These are phyloP conservation scores for Leccinum arenicola DNA, from an alignment of 768 basidiomycete species.

Conservation along the genomic window DNA sequence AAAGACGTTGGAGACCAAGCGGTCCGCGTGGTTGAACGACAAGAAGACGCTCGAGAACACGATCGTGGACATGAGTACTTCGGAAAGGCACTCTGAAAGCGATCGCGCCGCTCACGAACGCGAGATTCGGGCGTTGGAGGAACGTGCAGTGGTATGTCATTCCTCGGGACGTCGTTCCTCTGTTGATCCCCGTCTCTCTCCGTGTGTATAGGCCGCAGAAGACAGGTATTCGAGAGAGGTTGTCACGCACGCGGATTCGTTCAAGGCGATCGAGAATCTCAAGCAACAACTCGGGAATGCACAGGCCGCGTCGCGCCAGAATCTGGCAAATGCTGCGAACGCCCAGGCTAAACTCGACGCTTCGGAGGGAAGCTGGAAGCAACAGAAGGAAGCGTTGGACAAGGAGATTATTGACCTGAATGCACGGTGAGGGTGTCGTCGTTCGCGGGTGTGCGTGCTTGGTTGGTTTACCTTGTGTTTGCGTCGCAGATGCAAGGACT, in stretches of 20 bases:
- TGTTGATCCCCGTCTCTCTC: background rate
- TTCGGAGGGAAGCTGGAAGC: constrained; percentile 77
- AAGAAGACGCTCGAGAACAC: constrained; percentile 81
- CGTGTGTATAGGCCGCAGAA: constrained; percentile 56
- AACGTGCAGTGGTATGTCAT: constrained; percentile 58
- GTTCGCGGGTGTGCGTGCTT: background rate
- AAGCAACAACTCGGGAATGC: constrained; percentile 57
- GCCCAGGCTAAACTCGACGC: constrained; percentile 68
- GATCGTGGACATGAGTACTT: constrained; percentile 75
- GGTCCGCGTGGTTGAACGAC: constrained; percentile 68
- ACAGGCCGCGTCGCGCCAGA: constrained; percentile 56
- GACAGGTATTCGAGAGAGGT: constrained; percentile 79
- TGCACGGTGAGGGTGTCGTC: constrained; percentile 47
- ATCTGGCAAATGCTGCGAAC: constrained; percentile 62
- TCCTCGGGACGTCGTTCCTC: background rate
- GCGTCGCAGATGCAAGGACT: constrained; percentile 59
- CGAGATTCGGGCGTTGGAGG: constrained; percentile 64
- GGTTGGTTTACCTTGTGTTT: background rate
- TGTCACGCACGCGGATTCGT: constrained; percentile 81
- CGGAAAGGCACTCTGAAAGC: constrained; percentile 64
- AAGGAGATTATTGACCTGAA: constrained; percentile 76
- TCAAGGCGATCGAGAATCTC: constrained; percentile 65
- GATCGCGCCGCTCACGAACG: constrained; percentile 62
- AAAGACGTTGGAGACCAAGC: constrained; percentile 65
- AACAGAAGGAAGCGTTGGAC: constrained; percentile 73